Base-by-base conservation (phyloP, 139 green algal species). In the Deuterostichococcus epilithicus region DNA sequence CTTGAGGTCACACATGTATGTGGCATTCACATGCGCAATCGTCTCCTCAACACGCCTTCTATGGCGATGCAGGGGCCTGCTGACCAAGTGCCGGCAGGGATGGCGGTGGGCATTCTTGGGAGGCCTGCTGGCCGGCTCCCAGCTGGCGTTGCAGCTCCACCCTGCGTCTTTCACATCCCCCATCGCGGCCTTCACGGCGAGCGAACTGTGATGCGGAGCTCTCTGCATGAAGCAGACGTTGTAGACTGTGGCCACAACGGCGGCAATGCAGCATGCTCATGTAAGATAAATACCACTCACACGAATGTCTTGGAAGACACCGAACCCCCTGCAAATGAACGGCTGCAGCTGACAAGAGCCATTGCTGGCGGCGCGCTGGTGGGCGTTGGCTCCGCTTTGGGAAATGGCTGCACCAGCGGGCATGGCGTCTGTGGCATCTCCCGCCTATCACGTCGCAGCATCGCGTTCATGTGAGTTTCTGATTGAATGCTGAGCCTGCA, bases 391-490 rank as follows among this genome's bases (percentile, higher is more conserved):
- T 76, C 88, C 0, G 58, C 82, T 0, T 45, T 95, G 32, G 92
- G 91, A 66, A 94, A 91, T 81, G 91, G 91, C 35, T 97, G 92
- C 86, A 96, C 91, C 36, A 84, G 63, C 23, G 92, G 92, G 3
- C 92, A 97, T 69, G 92, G 92, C 74, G 72, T 90, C 36, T 87
- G 79, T 72, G 87, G 86, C 65, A 85, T 84, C 39, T 81, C 81
- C 0, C 75, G 83, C 20, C 82, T 94, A 0, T 89, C 82, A 5
- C 33, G 74, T 0, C 85, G 90, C 45, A 85, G 78, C 60, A 70
- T 87, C 23, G 83, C 79, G 6, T 91, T 88, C 83, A 90, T 78
- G 77, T 88, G 68, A 65, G 74, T 33, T 65, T 0, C 52, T 60
- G 63, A 20, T 35, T 34, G 32, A 66, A 66, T 77, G 63, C 32